These are phyloP conservation scores for Trichopus zeylanicus DNA, from an alignment of 116 monocot genomes.

Conservation along the genomic window DNA sequence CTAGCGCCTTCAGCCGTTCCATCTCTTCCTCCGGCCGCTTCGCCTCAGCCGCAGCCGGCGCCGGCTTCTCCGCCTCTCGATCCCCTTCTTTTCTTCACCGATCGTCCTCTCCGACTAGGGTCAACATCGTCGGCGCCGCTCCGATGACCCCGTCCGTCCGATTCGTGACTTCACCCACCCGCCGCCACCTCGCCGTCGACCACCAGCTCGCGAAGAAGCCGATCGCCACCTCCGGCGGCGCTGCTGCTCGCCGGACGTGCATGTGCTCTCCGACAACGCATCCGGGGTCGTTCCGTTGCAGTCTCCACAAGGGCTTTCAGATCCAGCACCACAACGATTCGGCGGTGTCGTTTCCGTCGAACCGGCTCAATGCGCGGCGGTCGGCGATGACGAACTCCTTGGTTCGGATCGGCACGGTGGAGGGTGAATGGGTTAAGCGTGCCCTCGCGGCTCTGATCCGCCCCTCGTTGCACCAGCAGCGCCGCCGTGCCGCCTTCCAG, in stretches of 20 bases:
- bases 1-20: no score
- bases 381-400: constrained; percentile 71
- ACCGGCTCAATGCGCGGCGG: constrained; percentile 19
- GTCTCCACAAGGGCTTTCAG: constrained; percentile 38
- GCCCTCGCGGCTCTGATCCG: constrained; percentile 34
- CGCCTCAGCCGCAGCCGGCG: constrained; percentile 7
- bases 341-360: constrained; percentile 8
- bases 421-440: constrained; percentile 31
- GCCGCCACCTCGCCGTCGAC: constrained; percentile 19
- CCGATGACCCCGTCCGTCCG: constrained; percentile 17
- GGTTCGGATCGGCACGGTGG: constrained; percentile 45
- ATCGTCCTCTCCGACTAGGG: constrained; percentile 52
- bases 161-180: constrained; percentile 28
- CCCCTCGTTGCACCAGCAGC: constrained; percentile 29
- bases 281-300: no score
- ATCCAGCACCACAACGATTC: not conserved
- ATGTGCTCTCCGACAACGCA: no score
- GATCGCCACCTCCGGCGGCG: not conserved
- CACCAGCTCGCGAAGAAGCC: constrained; percentile 15
- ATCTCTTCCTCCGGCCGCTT: no score
- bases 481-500: constrained; percentile 19
- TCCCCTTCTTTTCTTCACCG: constrained; percentile 18
- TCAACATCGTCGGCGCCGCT: constrained; percentile 34
- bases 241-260: constrained; percentile 31
- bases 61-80: constrained; percentile 3